Conservation (phyloP, 1,284 basidiomycete genomes). For the Exobasidium rhododendri region DNA sequence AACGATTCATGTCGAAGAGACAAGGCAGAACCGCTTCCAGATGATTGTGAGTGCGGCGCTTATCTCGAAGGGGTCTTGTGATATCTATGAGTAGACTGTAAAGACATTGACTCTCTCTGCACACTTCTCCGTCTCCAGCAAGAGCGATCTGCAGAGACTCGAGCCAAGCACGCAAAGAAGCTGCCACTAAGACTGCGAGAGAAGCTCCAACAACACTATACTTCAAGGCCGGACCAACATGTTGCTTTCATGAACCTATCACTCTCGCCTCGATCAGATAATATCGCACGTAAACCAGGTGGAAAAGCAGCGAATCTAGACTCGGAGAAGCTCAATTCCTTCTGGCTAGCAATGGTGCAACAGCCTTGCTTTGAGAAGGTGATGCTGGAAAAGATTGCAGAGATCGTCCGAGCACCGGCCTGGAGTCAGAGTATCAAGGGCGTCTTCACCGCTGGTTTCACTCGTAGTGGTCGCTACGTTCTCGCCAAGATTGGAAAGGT, state of each 20-base stretch:
- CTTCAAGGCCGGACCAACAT: slow-evolving; percentile 28
- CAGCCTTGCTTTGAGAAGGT: slow-evolving; percentile 32
- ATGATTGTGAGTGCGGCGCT: slow-evolving; percentile 20
- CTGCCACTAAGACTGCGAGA: slow-evolving; percentile 38
- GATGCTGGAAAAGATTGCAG: slow-evolving; percentile 31
- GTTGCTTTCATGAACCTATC: slow-evolving; percentile 41
- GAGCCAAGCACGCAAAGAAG: slow-evolving; percentile 33
- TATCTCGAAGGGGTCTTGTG: not conserved
- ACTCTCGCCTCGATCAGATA: slow-evolving; percentile 24
- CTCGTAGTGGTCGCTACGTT: slow-evolving; percentile 41
- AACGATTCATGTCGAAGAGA: slow-evolving; percentile 36
- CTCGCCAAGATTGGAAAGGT: slow-evolving; percentile 50
- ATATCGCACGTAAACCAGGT: slow-evolving; percentile 11
- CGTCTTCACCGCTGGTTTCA: slow-evolving; percentile 50
- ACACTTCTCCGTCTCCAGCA: slow-evolving; percentile 18
- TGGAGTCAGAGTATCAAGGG: slow-evolving; percentile 51
- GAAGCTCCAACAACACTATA: slow-evolving; percentile 37
- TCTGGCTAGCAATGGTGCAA: slow-evolving; percentile 22
- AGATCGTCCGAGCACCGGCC: slow-evolving; percentile 44
- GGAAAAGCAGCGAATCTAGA: slow-evolving; percentile 12
- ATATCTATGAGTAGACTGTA: not conserved
- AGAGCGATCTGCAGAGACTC: slow-evolving; percentile 29
- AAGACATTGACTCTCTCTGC: not conserved
- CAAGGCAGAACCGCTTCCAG: slow-evolving; percentile 25
- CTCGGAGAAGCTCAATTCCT: slow-evolving; percentile 6